phyloP scores from a whole-genome alignment of 202 grass and related monocot species.

The Carex arenaria region DNA sequence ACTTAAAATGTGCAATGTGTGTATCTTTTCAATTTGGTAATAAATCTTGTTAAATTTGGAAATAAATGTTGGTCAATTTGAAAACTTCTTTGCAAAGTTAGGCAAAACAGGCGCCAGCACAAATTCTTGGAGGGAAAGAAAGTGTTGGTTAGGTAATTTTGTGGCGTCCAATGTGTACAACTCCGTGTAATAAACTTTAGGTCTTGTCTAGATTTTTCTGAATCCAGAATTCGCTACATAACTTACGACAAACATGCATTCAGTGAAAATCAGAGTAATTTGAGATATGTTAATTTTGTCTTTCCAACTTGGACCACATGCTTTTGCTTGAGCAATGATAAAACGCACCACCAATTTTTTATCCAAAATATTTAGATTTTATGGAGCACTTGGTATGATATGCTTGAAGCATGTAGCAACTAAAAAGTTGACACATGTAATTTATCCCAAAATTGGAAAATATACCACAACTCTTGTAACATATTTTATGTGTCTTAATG shows the following conservation, averaged over 20 bases:
- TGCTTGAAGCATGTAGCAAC: background rate
- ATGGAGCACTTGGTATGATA: background rate
- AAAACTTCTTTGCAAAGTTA: background rate
- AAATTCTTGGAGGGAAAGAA: conserved; percentile 21
- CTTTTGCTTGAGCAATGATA: background rate
- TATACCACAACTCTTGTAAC: too few species aligned
- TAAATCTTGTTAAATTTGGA: background rate
- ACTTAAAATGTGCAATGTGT: background rate
- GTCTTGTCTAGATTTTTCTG: too few species aligned
- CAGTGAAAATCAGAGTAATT: background rate
- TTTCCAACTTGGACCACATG: background rate
- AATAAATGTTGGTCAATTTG: background rate
- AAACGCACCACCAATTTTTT: background rate
- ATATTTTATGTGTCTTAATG: too few species aligned
- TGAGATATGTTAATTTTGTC: background rate
- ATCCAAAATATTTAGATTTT: too few species aligned
- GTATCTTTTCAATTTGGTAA: background rate
- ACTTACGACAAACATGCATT: background rate
- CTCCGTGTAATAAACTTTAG: background rate
- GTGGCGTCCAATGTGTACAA: background rate
- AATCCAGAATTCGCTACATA: background rate
- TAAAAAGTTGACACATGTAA: background rate
- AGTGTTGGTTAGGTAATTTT: background rate
- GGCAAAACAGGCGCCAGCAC: background rate
- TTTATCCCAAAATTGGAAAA: background rate